These are phyloP conservation scores for Mollisia scopiformis DNA, from an alignment of 2,329 filamentous ascomycete genomes.

Conservation along the genomic window DNA sequence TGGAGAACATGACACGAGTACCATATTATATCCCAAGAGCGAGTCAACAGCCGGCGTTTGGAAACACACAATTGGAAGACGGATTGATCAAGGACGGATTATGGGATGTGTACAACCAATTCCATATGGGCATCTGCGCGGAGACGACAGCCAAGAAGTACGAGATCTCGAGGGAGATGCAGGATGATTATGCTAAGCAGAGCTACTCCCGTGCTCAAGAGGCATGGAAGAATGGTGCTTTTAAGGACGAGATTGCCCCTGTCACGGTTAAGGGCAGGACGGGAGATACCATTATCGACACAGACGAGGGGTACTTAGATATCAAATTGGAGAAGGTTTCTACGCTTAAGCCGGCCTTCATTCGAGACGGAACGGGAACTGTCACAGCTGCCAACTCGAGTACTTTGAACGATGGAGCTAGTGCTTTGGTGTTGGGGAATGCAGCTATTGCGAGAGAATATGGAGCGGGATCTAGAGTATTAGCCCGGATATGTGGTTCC, in stretches of 20 bases:
- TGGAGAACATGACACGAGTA: slow-evolving; percentile 97
- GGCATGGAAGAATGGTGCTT: slow-evolving; percentile 82
- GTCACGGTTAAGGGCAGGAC: slow-evolving; percentile 86
- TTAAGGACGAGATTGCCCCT: slow-evolving; percentile 87
- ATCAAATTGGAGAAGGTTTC: slow-evolving; percentile 85
- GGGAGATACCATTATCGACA: slow-evolving; percentile 76
- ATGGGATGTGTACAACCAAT: slow-evolving; percentile 94
- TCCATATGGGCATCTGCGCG: slow-evolving; percentile 98
- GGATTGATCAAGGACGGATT: slow-evolving; percentile 93
- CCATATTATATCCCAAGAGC: slow-evolving; percentile 88
- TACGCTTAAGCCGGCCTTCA: slow-evolving; percentile 87
- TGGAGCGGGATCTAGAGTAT: slow-evolving; percentile 74
- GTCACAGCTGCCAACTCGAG: slow-evolving; percentile 95
- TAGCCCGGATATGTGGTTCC: slow-evolving; percentile 84
- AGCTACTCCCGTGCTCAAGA: slow-evolving; percentile 89
- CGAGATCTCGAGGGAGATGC: slow-evolving; percentile 77
- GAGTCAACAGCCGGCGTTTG: slow-evolving; percentile 82
- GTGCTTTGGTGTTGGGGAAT: slow-evolving; percentile 83
- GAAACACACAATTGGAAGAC: slow-evolving; percentile 85
- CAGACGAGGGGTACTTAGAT: slow-evolving; percentile 88
- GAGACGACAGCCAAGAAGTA: slow-evolving; percentile 93
- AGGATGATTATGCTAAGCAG: slow-evolving; percentile 88
- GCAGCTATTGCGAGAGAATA: slow-evolving; percentile 81
- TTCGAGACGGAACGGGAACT: slow-evolving; percentile 81
- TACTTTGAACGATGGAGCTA: slow-evolving; percentile 92